Evolutionary conservation across 2,329 filamentous ascomycete species (phyloP), one percentile per base, ranked within the genome.

Genomic region (Ceratocystis destructans): DNA sequence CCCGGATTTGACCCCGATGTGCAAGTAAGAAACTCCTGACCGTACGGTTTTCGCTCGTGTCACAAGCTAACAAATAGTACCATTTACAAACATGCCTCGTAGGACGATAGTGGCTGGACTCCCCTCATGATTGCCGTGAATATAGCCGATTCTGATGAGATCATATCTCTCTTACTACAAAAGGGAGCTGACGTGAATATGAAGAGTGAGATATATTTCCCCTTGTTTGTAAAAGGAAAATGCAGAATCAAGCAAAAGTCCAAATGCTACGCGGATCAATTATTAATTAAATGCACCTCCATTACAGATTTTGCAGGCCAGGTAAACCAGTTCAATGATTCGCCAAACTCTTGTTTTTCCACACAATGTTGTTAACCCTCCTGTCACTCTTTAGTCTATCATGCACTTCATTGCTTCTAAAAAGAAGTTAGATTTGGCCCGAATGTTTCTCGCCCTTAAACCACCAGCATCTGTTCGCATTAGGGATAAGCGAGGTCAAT

Each of bases 391-490:
- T 15, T 22, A 95, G 83, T 96, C 91, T 25, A 90, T 88, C 8
- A 82, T 99, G 22, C 93, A 97, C 76, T 96, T 97, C 73, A 86
- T 91, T 62, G 87, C 89, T 15, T 96, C 91, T 41, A 99, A 99
- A 76, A 85, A 84, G 72, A 92, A 96, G 73, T 79, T 96, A 57
- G 89, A 95, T 69, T 81, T 88, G 5, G 90, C 90, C 31, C 87
- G 86, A 62, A 85, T 84, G 67, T 82, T 99, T n/a, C 77, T 99
- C 48, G 80, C 82, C 20, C 81, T 85, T 71, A 87, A 88, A 67
- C 80, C 81, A 0, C 77, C 82, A 0, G 93, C 90, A 12, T 90
- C 87, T 3, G 84, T 91, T 1, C 81, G 93, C 31, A 81, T 92
- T 1, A 89, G 89, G 69, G 94, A 99, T 74, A 88, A 84, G 72